Base-by-base conservation (phyloP, 208 protist species). In the Endotrypanum monterogeii region DNA sequence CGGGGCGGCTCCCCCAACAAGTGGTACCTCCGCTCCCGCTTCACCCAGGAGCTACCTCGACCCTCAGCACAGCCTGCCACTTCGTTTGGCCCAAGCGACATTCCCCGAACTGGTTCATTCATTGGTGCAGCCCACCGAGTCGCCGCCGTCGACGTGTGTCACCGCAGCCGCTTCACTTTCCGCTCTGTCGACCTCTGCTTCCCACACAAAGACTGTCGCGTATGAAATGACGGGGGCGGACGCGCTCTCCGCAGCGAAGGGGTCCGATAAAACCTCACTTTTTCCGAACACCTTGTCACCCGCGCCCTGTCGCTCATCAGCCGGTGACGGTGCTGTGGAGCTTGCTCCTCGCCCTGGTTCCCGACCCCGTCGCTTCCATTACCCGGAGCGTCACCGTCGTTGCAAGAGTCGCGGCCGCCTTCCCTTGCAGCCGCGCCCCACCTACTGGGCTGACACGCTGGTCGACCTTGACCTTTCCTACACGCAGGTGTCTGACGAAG, bases 401-500 rank as follows among this genome's bases (percentile, higher is more conserved):
- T 3, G 58, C 5, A n/a, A 63, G 32, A 8, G 35, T 28, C 18
- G 25, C 58, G 4, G 35, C 58, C 3, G 35, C 35, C 12, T 23
- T 44, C 6, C 44, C n/a, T 52, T n/a, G 16, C 68, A 9, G 28
- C 46, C 25, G 37, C 51, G 30, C 70, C 16, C 56, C 18, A 48
- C 74, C 16, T 37, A 68, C 74, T 88, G 84, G 79, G 68, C 83
- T 0, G 60, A 82, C 28, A 84, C 87, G 20, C 67, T 91, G 11
- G 50, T 80, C 0, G 82, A 91, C 41, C 66, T 91, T 0, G 84
- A 91, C 41, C 79, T 91, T 39, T 89, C 87, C 35, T 91, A 85
- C 74, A 91, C 87, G 1, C 73, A 83, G 41, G 70, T 91, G 16
- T 60, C 56, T 18, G 80, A 88, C 66, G 73, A 56, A 3, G 83